Evolutionary conservation across 1,284 basidiomycete genomes (phyloP).

Genomic region (Chondrostereum purpureum): DNA sequence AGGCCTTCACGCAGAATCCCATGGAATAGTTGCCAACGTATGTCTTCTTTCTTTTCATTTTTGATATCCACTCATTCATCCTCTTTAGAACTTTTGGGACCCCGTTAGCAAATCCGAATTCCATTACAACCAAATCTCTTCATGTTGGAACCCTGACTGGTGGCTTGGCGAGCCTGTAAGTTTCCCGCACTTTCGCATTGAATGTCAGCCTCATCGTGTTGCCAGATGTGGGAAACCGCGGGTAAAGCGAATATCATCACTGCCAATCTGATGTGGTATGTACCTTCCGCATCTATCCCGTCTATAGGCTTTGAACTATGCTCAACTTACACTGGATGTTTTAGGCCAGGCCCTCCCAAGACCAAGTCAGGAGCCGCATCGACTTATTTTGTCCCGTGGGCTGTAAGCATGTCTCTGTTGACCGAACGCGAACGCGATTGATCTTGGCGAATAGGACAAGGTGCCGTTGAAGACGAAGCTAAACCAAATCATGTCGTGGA

Average conservation of each 20-base stretch:
- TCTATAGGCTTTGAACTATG: neutral
- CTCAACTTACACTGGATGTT: neutral
- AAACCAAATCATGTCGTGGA: constrained; percentile 68
- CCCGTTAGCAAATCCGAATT: constrained; percentile 58
- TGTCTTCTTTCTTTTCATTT: neutral
- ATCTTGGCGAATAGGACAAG: constrained; percentile 37
- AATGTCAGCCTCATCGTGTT: too few relatives aligned
- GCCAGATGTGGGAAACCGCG: constrained; percentile 87
- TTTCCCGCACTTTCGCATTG: too few relatives aligned
- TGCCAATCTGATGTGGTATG: constrained; percentile 87
- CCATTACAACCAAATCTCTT: constrained; percentile 57
- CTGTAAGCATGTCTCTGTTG: constrained; percentile 30
- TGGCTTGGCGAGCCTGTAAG: constrained; percentile 85
- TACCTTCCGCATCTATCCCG: constrained; percentile 11
- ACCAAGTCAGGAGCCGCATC: constrained; percentile 60
- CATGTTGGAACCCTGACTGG: constrained; percentile 67
- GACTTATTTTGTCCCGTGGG: constrained; percentile 75
- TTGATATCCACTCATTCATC: constrained; percentile 1
- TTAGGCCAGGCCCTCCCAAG: constrained; percentile 75
- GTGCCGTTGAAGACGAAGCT: constrained; percentile 64
- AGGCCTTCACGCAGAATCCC: constrained; percentile 79
- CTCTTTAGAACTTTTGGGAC: constrained; percentile 77
- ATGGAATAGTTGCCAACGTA: constrained; percentile 88
- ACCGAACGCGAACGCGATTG: too few relatives aligned
- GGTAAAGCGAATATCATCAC: constrained; percentile 67